phyloP scores from a whole-genome alignment of 1,284 basidiomycete genomes.

The Cutaneotrichosporon sp. region DNA sequence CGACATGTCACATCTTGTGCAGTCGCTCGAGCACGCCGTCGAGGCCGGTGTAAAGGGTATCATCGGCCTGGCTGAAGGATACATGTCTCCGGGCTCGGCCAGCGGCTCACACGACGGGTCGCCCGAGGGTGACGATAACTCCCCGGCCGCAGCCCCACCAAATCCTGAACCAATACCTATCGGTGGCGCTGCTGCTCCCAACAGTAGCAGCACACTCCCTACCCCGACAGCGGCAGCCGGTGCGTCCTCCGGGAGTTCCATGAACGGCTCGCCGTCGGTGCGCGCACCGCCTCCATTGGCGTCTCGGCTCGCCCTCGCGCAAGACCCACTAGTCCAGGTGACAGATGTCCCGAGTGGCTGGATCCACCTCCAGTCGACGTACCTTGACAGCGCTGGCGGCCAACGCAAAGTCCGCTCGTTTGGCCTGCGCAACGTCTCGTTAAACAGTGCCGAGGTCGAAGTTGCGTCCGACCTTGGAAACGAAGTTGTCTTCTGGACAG shows the following conservation, averaged over 20 bases:
- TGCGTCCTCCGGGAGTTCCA: neutral
- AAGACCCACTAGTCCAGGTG: slow-evolving; percentile 28
- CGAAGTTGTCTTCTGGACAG: slow-evolving; percentile 37
- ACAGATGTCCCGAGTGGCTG: slow-evolving; percentile 42
- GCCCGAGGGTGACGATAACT: neutral
- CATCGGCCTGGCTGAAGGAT: slow-evolving; percentile 17
- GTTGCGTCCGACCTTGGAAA: slow-evolving; percentile 34
- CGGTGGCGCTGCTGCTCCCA: neutral
- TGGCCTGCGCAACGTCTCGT: slow-evolving; percentile 33
- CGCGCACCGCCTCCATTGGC: slow-evolving; percentile 4
- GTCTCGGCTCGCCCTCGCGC: slow-evolving; percentile 9
- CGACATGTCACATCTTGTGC: slow-evolving; percentile 35
- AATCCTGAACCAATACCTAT: slow-evolving; percentile 10
- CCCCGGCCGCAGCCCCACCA: neutral
- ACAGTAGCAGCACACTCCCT: neutral
- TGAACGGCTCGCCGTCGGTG: neutral
- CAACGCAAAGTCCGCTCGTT: slow-evolving; percentile 35
- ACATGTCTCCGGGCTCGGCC: neutral
- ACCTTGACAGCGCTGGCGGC: slow-evolving; percentile 30
- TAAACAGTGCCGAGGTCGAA: slow-evolving; percentile 27
- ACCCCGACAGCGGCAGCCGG: neutral
- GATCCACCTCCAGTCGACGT: slow-evolving; percentile 45
- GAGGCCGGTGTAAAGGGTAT: slow-evolving; percentile 39
- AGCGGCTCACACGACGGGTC: neutral
- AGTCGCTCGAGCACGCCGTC: slow-evolving; percentile 33